phyloP scores from a whole-genome alignment of 1,284 basidiomycete species.

The Volvariella surrecta region DNA sequence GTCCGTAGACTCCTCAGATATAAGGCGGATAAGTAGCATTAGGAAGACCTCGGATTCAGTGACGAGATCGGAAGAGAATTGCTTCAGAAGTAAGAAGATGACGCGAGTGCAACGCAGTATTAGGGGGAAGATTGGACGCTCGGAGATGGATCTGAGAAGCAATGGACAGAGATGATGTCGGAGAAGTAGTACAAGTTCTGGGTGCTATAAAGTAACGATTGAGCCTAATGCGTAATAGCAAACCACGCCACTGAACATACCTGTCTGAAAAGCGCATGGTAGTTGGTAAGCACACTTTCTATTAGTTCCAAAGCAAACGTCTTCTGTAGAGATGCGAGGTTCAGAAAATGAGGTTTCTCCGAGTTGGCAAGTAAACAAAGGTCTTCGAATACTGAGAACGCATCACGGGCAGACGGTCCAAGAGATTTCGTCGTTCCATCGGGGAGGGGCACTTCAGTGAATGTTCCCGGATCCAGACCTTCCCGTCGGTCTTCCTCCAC shows the following conservation, averaged over 20 bases:
- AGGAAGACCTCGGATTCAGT: slow-evolving; percentile 84
- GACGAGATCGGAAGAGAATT: slow-evolving; percentile 77
- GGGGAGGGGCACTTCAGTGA: slow-evolving; percentile 47
- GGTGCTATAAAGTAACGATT: slow-evolving; percentile 41
- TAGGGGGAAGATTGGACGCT: slow-evolving; percentile 80
- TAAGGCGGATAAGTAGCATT: slow-evolving; percentile 70
- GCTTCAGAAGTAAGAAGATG: slow-evolving; percentile 88
- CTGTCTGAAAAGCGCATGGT: slow-evolving; percentile 80
- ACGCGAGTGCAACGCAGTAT: slow-evolving; percentile 88
- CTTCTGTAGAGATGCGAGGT: slow-evolving; percentile 80
- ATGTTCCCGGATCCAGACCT: slow-evolving; percentile 18
- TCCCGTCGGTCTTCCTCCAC: slow-evolving; percentile 66
- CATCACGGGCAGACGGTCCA: slow-evolving; percentile 78
- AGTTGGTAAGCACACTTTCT: slow-evolving; percentile 95
- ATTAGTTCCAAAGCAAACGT: slow-evolving; percentile 95
- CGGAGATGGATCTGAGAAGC: slow-evolving; percentile 78
- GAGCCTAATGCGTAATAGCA: not conserved
- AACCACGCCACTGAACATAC: slow-evolving; percentile 28
- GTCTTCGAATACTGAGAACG: slow-evolving; percentile 86
- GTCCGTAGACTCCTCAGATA: slow-evolving; percentile 51
- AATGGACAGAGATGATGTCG: slow-evolving; percentile 87
- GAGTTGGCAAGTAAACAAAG: slow-evolving; percentile 81
- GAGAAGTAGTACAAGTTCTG: slow-evolving; percentile 78
- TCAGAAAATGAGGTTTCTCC: slow-evolving; percentile 79
- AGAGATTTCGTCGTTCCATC: slow-evolving; percentile 54